A percentile compares a stretch with the other conserved stretches of the same genome.
phyloP scores from a whole-genome alignment of 2,329 filamentous ascomycete genomes.

The Dothiorella sarmentorum region DNA sequence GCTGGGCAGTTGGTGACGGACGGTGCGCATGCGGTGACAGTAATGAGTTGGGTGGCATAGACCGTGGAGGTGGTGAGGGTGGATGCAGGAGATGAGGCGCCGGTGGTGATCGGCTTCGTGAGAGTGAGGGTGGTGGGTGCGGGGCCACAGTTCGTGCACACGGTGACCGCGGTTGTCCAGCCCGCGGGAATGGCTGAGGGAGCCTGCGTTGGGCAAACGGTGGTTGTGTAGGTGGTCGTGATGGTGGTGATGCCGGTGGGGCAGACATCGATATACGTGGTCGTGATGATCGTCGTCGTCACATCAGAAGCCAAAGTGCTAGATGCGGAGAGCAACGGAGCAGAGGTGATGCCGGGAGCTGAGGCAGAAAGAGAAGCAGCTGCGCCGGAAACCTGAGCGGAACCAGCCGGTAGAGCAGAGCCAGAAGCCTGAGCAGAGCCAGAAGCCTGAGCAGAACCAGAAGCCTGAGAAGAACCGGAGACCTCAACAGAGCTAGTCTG shows the following conservation, averaged over 20 bases:
- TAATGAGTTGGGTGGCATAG: constrained; percentile 11
- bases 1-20: constrained; percentile 23
- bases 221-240: constrained; percentile 27
- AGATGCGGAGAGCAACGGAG: neutral
- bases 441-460: neutral
- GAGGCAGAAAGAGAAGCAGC: neutral
- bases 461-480: neutral
- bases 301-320: neutral
- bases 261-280: constrained; percentile 34
- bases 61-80: neutral
- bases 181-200: constrained; percentile 23
- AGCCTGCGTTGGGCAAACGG: constrained; percentile 20
- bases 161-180: constrained; percentile 29
- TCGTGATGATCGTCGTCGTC: constrained; percentile 24
- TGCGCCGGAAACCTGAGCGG: neutral
- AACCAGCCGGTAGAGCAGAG: neutral
- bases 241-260: constrained; percentile 33
- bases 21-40: constrained; percentile 2
- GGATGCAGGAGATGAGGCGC: neutral
- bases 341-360: neutral
- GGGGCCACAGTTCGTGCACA: constrained; percentile 28
- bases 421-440: neutral
- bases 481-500: neutral
- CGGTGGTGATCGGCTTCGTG: constrained; percentile 17
- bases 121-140: constrained; percentile 29